These are phyloP conservation scores for Talaromyces sp. DNA, from an alignment of 2,329 filamentous ascomycete species.

Conservation along the genomic window DNA sequence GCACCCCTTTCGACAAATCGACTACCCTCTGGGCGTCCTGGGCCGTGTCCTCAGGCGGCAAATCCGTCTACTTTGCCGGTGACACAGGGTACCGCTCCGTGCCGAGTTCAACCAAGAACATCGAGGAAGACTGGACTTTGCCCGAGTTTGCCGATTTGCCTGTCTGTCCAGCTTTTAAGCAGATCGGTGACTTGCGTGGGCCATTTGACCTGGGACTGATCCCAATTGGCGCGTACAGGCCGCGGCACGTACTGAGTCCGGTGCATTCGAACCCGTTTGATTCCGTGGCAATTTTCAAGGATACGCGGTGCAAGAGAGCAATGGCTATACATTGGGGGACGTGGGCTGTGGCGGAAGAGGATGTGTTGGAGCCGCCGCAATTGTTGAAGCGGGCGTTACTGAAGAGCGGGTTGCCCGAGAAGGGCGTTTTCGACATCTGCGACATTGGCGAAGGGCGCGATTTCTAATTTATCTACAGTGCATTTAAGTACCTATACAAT, in stretches of 20 bases:
- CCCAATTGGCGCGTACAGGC: constrained; percentile 77
- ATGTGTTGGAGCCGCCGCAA: constrained; percentile 71
- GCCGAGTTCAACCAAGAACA: constrained; percentile 53
- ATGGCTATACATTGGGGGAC: constrained; percentile 67
- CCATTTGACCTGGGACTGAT: constrained; percentile 83
- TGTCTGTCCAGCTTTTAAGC: constrained; percentile 70
- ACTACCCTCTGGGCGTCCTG: constrained; percentile 20
- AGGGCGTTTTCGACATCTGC: constrained; percentile 17
- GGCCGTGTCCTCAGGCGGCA: constrained; percentile 19
- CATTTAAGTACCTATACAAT: background rate
- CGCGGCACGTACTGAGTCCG: constrained; percentile 59
- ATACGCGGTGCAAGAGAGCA: constrained; percentile 68
- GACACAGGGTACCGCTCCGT: constrained; percentile 83
- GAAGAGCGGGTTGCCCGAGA: constrained; percentile 42
- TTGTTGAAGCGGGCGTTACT: constrained; percentile 65
- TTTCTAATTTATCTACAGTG: constrained; percentile 4
- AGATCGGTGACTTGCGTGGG: constrained; percentile 71
- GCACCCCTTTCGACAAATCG: constrained; percentile 14
- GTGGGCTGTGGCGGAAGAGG: constrained; percentile 75
- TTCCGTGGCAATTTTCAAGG: constrained; percentile 76
- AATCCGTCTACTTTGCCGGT: constrained; percentile 23
- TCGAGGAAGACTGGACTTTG: constrained; percentile 61
- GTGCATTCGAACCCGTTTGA: constrained; percentile 82
- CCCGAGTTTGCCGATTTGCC: constrained; percentile 60
- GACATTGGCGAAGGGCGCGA: constrained; percentile 17